A percentile compares a stretch with the other conserved stretches of the same genome.
Conservation (phyloP, 176 grass and related monocot species). For the Cenchrus americanus region DNA sequence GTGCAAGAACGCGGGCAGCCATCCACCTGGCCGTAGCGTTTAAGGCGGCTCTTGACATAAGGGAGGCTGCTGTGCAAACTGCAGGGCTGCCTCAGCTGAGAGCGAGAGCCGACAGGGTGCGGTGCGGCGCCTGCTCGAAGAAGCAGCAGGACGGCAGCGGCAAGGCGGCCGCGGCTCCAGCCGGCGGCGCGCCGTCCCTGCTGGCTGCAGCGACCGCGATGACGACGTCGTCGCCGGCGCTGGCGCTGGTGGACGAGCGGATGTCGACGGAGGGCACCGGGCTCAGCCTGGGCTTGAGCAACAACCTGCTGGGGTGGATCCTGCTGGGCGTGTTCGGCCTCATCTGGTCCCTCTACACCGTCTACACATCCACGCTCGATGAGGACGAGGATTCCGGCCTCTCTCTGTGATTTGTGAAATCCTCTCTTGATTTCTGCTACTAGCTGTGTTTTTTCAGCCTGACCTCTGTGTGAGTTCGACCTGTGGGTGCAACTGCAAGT, state of each 20-base stretch:
- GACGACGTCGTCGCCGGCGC: constrained; percentile 48
- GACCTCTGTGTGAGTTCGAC: neutral
- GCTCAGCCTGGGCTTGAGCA: constrained; percentile 86
- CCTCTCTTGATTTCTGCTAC: neutral
- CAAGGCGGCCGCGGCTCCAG: neutral
- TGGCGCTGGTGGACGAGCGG: constrained; percentile 96
- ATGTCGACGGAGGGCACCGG: constrained; percentile 93
- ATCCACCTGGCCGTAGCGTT: neutral
- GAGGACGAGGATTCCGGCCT: constrained; percentile 95
- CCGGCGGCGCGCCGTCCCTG: constrained; percentile 16
- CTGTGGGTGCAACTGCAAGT: neutral
- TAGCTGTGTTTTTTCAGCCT: neutral
- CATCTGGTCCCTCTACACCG: constrained; percentile 93
- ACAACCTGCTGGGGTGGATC: constrained; percentile 93
- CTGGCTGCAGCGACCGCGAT: constrained; percentile 45
- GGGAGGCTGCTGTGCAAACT: neutral
- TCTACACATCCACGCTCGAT: constrained; percentile 92
- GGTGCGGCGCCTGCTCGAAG: constrained; percentile 56
- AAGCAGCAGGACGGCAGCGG: constrained; percentile 27
- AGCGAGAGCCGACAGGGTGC: constrained; percentile 54
- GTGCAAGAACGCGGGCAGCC: neutral
- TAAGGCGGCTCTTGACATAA: neutral
- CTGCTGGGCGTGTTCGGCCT: constrained; percentile 82
- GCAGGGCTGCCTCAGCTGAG: constrained; percentile 67
- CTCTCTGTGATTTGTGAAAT: constrained; percentile 75